phyloP scores from a whole-genome alignment of 2,329 filamentous ascomycete genomes.

The Ophiosphaerella narmari region DNA sequence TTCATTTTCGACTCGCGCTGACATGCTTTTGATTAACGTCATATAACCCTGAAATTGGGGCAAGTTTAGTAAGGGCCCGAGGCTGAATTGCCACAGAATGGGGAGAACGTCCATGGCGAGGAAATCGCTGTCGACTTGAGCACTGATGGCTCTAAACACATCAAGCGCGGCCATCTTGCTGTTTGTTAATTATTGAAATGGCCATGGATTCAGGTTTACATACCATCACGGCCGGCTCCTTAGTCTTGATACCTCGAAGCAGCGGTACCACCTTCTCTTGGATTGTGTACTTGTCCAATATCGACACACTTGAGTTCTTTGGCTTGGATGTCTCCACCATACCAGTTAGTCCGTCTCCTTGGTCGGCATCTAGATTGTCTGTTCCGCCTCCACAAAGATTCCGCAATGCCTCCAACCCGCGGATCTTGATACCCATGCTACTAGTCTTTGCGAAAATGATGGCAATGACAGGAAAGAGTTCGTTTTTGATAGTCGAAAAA shows the following conservation, averaged over 20 bases:
- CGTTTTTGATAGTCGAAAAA: constrained; percentile 95
- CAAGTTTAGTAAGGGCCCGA: constrained; percentile 86
- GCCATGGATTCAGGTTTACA: constrained; percentile 9
- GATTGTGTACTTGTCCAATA: constrained; percentile 96
- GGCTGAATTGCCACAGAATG: constrained; percentile 86
- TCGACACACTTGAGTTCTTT: constrained; percentile 71
- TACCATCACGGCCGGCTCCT: constrained; percentile 92
- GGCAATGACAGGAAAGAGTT: constrained; percentile 91
- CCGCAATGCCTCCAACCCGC: constrained; percentile 86
- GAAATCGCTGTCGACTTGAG: constrained; percentile 84
- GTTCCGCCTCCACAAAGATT: constrained; percentile 79
- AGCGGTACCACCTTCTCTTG: constrained; percentile 96
- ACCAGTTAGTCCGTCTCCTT: constrained; percentile 76
- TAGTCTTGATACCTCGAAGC: constrained; percentile 92
- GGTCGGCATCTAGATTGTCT: constrained; percentile 36
- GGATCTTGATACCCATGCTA: constrained; percentile 92
- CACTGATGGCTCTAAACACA: constrained; percentile 82
- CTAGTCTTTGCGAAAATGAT: constrained; percentile 90
- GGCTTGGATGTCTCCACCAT: constrained; percentile 61
- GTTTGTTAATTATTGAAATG: constrained; percentile 1
- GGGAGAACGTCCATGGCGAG: constrained; percentile 90
- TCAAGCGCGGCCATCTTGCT: constrained; percentile 77
- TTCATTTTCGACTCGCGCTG: constrained; percentile 81
- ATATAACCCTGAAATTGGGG: constrained; percentile 88
- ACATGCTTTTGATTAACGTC: constrained; percentile 81